Evolutionary conservation across 495 filamentous ascomycete species (phyloP), one percentile per base, ranked within the genome.

Genomic region (Astrocystis sublimbata): DNA sequence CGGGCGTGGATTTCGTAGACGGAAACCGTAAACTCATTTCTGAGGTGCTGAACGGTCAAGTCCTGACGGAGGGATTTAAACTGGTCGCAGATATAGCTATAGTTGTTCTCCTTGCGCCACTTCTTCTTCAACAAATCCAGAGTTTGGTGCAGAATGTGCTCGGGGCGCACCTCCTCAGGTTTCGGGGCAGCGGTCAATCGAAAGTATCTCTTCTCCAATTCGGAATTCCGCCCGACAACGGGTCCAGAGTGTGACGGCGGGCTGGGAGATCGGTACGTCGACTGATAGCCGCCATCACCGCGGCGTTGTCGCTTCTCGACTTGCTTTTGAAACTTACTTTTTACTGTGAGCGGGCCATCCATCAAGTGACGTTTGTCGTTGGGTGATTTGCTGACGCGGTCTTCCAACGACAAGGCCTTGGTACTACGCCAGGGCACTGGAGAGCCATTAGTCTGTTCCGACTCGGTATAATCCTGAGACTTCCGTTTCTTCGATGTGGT

Each of bases 1-100:
- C 94, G 88, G 54, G 93, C 96, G 79, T 99, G 96, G 61, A 93
- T 92, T 81, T 99, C 94, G 75, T 99, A 99, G 49, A 97, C 94
- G 61, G 82, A 87, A 55, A 97, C 92, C 5, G 93, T 97, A 73
- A 98, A 97, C 49, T 94, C 89, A 70, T 90, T 96, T 76, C 90
- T 91, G 78, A 99, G 93, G 67, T 90, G 92, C 75, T 99, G 94
- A 55, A 99, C 94, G 41, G 94, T 98, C 73, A 99, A 84, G 79
- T 99, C 94, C 78, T 99, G 94, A 30, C 94, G 92, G 65, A 98
- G 81, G 9, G 94, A 99, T 75, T 99, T 99, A 82, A 98, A 96
- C 82, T 99, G 94, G 72, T 98, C 93, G 83, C 96, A 98, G 60
- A 97, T 96, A 79, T 97, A 98, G 45, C 83, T 83, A 74, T 99